A percentile compares a stretch with the other conserved stretches of the same genome.
phyloP scores from a whole-genome alignment of 441 rosid species.

The Adansonia gregorii region DNA sequence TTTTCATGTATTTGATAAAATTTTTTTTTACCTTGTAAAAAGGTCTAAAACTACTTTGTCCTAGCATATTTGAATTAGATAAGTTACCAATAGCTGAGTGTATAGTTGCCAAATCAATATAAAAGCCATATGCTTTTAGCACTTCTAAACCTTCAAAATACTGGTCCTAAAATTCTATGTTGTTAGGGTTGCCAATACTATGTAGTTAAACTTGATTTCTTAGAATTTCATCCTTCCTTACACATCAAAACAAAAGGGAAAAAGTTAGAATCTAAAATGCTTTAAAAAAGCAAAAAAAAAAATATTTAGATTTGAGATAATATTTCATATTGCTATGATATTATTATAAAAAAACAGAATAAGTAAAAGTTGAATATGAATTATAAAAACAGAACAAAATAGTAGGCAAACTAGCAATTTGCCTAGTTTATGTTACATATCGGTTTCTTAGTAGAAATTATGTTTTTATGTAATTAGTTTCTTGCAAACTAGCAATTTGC shows the following conservation, averaged over 20 bases:
- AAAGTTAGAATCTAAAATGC: neutral
- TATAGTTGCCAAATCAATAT: slow-evolving; percentile 24
- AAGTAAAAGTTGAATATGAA: too few species aligned
- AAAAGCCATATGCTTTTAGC: slow-evolving; percentile 24
- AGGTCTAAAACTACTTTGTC: slow-evolving; percentile 34
- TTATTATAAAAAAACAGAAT: too few species aligned
- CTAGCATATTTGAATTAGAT: slow-evolving; percentile 30
- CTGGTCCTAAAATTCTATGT: neutral
- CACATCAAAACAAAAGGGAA: neutral
- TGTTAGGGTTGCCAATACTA: neutral
- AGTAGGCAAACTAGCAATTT: too few species aligned
- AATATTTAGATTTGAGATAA: too few species aligned
- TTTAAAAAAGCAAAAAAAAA: neutral
- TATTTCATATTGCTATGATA: neutral
- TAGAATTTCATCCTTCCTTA: slow-evolving; percentile 16
- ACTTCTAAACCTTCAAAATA: slow-evolving; percentile 16
- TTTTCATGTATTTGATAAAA: neutral
- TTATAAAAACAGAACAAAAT: too few species aligned
- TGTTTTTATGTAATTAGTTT: too few species aligned
- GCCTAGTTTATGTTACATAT: too few species aligned
- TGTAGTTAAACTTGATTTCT: neutral
- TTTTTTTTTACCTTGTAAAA: slow-evolving; percentile 30
- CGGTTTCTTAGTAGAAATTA: too few species aligned
- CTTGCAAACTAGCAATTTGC: too few species aligned
- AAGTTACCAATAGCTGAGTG: slow-evolving; percentile 25